Evolutionary conservation across 805 yeast species (phyloP).

Genomic region (Metschnikowia hibisci): DNA sequence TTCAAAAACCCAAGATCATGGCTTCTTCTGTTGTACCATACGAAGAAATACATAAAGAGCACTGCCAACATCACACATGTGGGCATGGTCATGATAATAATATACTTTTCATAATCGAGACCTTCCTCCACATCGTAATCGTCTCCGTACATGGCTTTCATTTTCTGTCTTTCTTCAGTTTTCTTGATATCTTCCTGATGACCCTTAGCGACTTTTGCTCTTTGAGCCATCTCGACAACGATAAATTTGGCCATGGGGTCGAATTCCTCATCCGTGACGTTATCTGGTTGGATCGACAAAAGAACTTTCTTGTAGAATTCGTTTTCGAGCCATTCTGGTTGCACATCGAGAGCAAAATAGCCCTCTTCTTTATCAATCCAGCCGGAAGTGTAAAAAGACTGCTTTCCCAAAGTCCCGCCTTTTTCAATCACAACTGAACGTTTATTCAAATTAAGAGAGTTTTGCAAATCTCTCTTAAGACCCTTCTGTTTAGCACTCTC

Average conservation of each 20-base stretch:
- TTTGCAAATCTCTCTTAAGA: conserved; percentile 38
- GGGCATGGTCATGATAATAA: conserved; percentile 66
- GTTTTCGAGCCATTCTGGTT: conserved; percentile 58
- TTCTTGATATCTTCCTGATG: conserved; percentile 41
- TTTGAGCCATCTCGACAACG: conserved; percentile 46
- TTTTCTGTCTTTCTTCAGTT: conserved; percentile 29
- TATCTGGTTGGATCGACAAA: conserved; percentile 71
- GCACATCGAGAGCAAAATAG: conserved; percentile 54
- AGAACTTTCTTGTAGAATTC: conserved; percentile 54
- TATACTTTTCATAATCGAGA: conserved; percentile 53
- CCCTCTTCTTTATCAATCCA: conserved; percentile 68
- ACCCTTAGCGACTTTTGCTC: conserved; percentile 51
- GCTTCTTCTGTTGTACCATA: conserved; percentile 44
- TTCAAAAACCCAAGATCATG: conserved; percentile 41
- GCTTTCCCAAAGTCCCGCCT: conserved; percentile 31
- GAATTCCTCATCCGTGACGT: conserved; percentile 62
- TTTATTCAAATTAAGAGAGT: conserved; percentile 16
- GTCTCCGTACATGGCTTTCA: conserved; percentile 27
- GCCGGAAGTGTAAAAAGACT: conserved; percentile 62
- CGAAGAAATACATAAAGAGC: conserved; percentile 61
- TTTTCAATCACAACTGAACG: conserved; percentile 35
- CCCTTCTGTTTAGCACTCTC: conserved; percentile 57
- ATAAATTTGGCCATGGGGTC: conserved; percentile 44
- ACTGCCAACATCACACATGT: conserved; percentile 58
- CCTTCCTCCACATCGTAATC: conserved; percentile 43